Base-by-base conservation (phyloP, 495 filamentous ascomycete genomes). In the Patellaria atrata region DNA sequence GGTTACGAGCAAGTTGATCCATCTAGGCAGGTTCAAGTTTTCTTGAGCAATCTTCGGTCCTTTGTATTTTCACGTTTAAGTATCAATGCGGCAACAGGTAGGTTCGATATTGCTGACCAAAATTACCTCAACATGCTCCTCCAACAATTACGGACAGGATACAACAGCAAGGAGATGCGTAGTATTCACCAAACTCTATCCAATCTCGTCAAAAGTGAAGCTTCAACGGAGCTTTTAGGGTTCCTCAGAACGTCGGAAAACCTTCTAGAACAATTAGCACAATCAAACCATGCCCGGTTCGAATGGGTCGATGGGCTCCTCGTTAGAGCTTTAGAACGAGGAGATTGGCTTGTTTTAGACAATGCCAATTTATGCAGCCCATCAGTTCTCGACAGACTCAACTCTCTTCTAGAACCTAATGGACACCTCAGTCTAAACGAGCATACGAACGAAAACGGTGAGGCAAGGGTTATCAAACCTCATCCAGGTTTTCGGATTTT, bases 331-430 rank as follows among this genome's bases (percentile, higher is more conserved):
- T 62, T 96, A 6, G 71, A 87, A 48, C 65, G 77, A 46, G 91
- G 91, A 18, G 62, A 81, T 27, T 99, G 91, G 91, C 63, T 99
- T 30, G 73, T 96, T 17, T 73, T 99, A 12, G 87, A 96, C 52
- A 94, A 96, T 60, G 87, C 91, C 32, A 99, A 99, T 48, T 64
- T 96, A 11, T 99, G 91, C 54, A 93, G 76, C 45, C 73, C 87
- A 4, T 94, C 89, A 3, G 87, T 96, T 8, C 71, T 99, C 2
- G 91, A 99, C 52, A 68, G 91, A 47, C 56, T 99, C 44, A 99
- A 99, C 51, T 94, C 91, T 0, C 59, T 99, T 22, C 76, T 94
- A 1, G 91, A 99, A 54, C 82, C 82, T 1, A 79, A 85, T 49
- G 91, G 91, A 6, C 68, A 69, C 33, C 63, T 99, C 13, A 82